phyloP scores from a whole-genome alignment of 208 protist species.

The Leptomonas pyrrhocoris region DNA sequence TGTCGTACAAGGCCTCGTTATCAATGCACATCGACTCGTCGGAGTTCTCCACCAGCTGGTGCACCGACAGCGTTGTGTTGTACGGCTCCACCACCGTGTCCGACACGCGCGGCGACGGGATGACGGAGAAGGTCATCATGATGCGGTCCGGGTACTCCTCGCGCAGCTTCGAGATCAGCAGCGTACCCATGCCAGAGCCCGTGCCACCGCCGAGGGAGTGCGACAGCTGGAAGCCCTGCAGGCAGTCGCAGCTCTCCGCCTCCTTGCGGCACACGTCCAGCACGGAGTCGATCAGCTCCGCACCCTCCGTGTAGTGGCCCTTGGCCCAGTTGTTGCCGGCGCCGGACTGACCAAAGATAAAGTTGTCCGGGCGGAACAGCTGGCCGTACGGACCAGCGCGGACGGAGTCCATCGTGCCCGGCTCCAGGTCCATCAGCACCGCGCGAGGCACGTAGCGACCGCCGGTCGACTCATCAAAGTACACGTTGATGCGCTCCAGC shows the following conservation, averaged over 20 bases:
- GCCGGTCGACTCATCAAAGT: slow-evolving; percentile 96
- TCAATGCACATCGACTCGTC: slow-evolving; percentile 93
- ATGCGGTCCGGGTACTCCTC: slow-evolving; percentile 98
- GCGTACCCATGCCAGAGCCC: slow-evolving; percentile 96
- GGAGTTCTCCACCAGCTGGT: slow-evolving; percentile 97
- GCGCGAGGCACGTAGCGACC: slow-evolving; percentile 80
- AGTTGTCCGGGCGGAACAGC: slow-evolving; percentile 96
- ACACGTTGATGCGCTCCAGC: slow-evolving; percentile 98
- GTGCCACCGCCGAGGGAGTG: slow-evolving; percentile 99
- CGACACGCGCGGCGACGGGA: slow-evolving; percentile 97
- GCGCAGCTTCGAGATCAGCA: slow-evolving; percentile 97
- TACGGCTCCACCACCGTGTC: slow-evolving; percentile 98
- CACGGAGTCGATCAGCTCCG: slow-evolving; percentile 96
- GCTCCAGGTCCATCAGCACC: slow-evolving; percentile 78
- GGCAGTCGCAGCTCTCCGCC: slow-evolving; percentile 96
- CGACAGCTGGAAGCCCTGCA: slow-evolving; percentile 98
- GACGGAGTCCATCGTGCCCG: slow-evolving; percentile 97
- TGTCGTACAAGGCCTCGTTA: slow-evolving; percentile 99
- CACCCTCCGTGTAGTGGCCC: slow-evolving; percentile 99
- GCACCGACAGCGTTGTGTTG: slow-evolving; percentile 97
- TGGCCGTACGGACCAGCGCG: slow-evolving; percentile 92
- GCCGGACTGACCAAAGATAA: slow-evolving; percentile 97
- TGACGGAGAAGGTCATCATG: slow-evolving; percentile 98
- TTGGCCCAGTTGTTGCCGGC: slow-evolving; percentile 98
- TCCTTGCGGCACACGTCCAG: slow-evolving; percentile 98